Base-by-base conservation (phyloP, 1,284 basidiomycete species). In the Rhodotorula sp. region DNA sequence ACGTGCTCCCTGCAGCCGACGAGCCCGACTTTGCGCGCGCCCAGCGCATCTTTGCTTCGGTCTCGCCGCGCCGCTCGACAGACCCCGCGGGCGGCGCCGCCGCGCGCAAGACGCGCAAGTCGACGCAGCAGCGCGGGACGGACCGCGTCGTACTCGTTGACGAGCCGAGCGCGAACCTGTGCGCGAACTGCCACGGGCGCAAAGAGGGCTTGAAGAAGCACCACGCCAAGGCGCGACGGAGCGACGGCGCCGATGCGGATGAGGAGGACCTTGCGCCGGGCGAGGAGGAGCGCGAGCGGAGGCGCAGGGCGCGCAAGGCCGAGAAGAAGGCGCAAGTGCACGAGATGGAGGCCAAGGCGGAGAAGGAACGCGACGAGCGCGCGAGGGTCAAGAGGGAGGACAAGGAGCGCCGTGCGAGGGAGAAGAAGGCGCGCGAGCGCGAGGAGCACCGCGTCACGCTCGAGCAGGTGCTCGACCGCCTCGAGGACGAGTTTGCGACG, bases 401-500 rank as follows among this genome's bases (percentile, higher is more conserved):
- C 42, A 54, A 57, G 62, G 48, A 25, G 48, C 53, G 55, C 17
- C 27, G 13, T 25, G 61, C 34, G 44, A 45, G 48, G 27, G 52
- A 54, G 34, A 45, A 23, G 42, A 42, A 48, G 49, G 54, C n/a
- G 19, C 56, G 21, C 46, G 66, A 67, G 61, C 45, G 57, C 4
- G 64, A 66, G 46, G 46, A 56, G 45, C 61, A 67, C 62, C 34
- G 67, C 23, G 12, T 48, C 14, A 69, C 69, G 53, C 66, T 71
- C 17, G 66, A 68, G 55, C 48, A 53, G 25, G 67, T 71, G 44
- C 42, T 71, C 3, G 67, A 71, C 41, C n/a, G 49, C 7, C 45
- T 74, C 16, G 69, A 71, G 53, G 52, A 56, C 2, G 69, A 77
- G 27, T 78, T 78, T 53, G 60, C 50, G 3, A 66, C 50, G 16